Percentiles rank a stretch among this genome's conserved stretches.
Evolutionary conservation across 1,139 yeast genomes (phyloP).

Genomic region (Eremothecium coryli): DNA sequence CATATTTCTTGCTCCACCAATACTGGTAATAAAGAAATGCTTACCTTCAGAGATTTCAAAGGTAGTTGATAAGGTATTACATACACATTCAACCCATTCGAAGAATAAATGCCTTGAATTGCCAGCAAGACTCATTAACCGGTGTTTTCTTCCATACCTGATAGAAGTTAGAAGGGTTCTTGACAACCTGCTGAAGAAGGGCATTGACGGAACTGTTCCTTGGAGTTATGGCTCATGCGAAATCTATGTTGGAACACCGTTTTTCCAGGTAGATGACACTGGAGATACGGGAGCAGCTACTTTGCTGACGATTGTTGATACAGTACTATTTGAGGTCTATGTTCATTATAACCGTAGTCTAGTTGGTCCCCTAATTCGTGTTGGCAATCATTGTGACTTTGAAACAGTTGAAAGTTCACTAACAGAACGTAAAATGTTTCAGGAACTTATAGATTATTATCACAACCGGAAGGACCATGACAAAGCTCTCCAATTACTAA

Average conservation of each 20-base stretch:
- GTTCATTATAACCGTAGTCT: constrained; percentile 56
- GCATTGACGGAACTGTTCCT: constrained; percentile 12
- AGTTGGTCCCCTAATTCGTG: constrained; percentile 73
- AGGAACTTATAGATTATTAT: constrained; percentile 74
- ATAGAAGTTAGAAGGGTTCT: constrained; percentile 42
- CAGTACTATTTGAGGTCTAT: constrained; percentile 70
- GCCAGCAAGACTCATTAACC: constrained; percentile 38
- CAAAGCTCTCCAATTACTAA: constrained; percentile 57
- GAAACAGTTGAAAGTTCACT: constrained; percentile 51
- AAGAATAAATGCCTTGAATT: constrained; percentile 10
- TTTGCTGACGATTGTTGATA: constrained; percentile 55
- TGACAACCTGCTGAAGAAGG: constrained; percentile 24
- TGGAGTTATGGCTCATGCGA: constrained; percentile 21
- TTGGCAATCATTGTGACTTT: constrained; percentile 66
- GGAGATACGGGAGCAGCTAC: constrained; percentile 29
- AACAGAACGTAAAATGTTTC: constrained; percentile 42
- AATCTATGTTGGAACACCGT: constrained; percentile 20
- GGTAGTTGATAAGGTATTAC: constrained; percentile 17
- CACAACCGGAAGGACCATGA: constrained; percentile 53
- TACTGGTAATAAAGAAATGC: constrained; percentile 35
- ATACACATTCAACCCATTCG: constrained; percentile 14
- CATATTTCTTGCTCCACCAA: constrained; percentile 51
- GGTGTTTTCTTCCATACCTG: constrained; percentile 43
- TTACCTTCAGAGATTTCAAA: constrained; percentile 35
- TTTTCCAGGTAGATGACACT: constrained; percentile 24